Base-by-base conservation (phyloP, 257 asterid species). In the Coffea eugenioides region DNA sequence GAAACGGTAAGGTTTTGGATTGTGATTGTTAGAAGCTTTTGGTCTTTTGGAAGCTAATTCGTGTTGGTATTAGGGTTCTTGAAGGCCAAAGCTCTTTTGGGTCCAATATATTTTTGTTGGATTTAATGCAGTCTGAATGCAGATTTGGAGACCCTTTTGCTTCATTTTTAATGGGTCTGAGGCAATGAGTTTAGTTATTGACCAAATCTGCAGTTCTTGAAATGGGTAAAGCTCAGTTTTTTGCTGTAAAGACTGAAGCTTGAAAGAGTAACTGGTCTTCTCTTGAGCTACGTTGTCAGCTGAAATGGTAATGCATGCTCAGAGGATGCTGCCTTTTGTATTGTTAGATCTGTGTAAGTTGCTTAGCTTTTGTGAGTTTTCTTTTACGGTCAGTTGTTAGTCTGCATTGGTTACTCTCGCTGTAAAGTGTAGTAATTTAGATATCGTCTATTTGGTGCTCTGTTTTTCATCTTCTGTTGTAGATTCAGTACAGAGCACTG, bases 311-410 rank as follows among this genome's bases (percentile, higher is more conserved):
- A 71, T 74, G 78, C 31, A 43, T 59, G 87, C 77, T 80, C 43
- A 77, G 86, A 20, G 76, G 80, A 81, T 86, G 88, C 87, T 81
- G 82, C 62, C 34, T 20, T 74, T 57, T 78, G 34, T 77, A 54
- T 77, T 70, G 48, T 56, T 78, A 83, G 91, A 89, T 92, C 91
- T 86, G 79, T 71, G 73, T 74, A 81, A 76, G 79, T 59, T 73
- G 56, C 78, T 36, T 45, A n/a, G 21, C 80, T 48, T 25, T 57
- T 57, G 67, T 57, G 81, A 49, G 83, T 64, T 75, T 13, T 43
- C 48, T 39, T 81, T 65, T 39, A 52, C 52, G 23, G 43, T 36
- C 79, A 57, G 72, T 83, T 75, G 34, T 31, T 73, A 65, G 61
- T 74, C 62, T 59, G 41, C 66, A 72, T 54, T 14, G 21, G 75